Evolutionary conservation across 306 rosid genomes (phyloP).

Genomic region (Vachellia pachyceras): DNA sequence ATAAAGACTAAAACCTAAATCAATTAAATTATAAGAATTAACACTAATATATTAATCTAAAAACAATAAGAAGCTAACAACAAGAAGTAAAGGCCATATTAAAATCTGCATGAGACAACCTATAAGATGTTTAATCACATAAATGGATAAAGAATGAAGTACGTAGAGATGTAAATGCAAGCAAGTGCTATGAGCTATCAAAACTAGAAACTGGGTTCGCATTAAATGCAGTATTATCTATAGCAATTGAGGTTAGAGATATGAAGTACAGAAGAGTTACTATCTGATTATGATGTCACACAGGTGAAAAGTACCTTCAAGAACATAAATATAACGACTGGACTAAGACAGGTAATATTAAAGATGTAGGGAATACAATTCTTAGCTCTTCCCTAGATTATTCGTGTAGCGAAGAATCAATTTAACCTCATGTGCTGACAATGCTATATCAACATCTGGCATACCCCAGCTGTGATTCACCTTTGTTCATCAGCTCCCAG

Average conservation of each 20-base stretch:
- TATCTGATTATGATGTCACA: not conserved
- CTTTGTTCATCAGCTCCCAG: not conserved
- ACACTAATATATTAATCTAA: too few species aligned
- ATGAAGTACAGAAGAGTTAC: not conserved
- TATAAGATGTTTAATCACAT: not conserved
- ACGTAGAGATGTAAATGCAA: conserved; percentile 23
- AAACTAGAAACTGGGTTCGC: not conserved
- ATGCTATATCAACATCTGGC: not conserved
- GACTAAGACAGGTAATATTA: not conserved
- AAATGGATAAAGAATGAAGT: conserved; percentile 1
- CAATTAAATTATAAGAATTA: too few species aligned
- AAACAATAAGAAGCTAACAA: not conserved
- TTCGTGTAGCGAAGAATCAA: not conserved
- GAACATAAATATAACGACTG: not conserved
- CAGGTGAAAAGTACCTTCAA: not conserved
- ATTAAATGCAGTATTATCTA: conserved; percentile 27
- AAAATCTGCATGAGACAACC: conserved; percentile 21
- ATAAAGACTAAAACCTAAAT: too few species aligned
- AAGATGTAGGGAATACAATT: not conserved
- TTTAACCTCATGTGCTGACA: not conserved
- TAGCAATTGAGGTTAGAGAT: not conserved
- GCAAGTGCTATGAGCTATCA: not conserved
- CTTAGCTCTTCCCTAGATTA: not conserved
- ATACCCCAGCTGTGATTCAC: not conserved
- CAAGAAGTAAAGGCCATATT: not conserved